phyloP scores from a whole-genome alignment of 2,329 filamentous ascomycete species.

The Colletotrichum karsti region DNA sequence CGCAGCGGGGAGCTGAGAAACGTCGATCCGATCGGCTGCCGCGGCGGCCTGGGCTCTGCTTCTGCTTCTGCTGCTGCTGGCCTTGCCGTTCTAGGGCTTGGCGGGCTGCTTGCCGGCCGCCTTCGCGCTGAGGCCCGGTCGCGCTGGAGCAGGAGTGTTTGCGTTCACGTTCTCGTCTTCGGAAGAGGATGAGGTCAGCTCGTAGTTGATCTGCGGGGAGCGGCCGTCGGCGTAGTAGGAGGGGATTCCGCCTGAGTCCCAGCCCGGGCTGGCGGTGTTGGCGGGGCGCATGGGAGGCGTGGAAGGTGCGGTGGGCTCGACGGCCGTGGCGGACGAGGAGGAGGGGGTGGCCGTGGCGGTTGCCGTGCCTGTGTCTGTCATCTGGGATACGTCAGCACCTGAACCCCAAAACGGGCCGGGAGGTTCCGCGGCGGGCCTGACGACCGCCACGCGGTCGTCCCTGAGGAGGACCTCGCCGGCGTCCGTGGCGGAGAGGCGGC shows the following conservation, averaged over 20 bases:
- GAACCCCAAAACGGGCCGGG: too few relatives aligned
- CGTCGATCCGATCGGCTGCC: not conserved
- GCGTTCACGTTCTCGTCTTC: not conserved
- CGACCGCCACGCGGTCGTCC: too few relatives aligned
- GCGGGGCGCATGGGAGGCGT: not conserved
- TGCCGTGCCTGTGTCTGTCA: too few relatives aligned
- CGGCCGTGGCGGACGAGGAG: not conserved
- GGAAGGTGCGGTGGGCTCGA: not conserved
- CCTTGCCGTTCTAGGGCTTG: conserved; percentile 14
- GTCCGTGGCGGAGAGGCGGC: not conserved
- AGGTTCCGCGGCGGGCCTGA: too few relatives aligned
- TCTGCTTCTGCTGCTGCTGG: not conserved
- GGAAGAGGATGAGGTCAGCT: not conserved
- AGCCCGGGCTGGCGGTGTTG: not conserved
- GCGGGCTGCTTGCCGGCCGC: conserved; percentile 11
- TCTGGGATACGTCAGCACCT: too few relatives aligned
- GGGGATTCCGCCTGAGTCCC: conserved; percentile 6
- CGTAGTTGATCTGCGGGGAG: not conserved
- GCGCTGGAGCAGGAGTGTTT: too few relatives aligned
- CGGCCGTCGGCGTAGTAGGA: conserved; percentile 11
- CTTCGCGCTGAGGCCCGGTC: not conserved
- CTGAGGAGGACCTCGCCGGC: too few relatives aligned
- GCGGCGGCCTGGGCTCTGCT: not conserved
- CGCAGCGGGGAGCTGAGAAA: not conserved
- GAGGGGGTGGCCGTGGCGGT: too few relatives aligned